Conservation (phyloP, 1,284 basidiomycete genomes). For the Ustilago hordei region DNA sequence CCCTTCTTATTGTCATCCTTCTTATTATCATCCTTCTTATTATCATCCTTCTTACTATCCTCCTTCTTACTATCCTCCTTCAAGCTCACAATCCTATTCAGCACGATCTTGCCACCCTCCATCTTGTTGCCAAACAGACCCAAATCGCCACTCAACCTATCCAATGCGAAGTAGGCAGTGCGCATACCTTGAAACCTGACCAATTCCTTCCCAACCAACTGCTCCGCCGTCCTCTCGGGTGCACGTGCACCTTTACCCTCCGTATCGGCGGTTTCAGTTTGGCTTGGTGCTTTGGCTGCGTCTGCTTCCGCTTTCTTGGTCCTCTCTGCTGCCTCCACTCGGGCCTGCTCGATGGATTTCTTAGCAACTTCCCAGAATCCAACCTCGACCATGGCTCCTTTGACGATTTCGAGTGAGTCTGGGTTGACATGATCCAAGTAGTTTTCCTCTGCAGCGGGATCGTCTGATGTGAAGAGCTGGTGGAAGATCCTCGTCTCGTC, state of each 20-base stretch:
- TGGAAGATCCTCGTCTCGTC: constrained; percentile 94
- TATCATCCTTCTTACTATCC: constrained; percentile 95
- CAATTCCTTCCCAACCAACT: constrained; percentile 90
- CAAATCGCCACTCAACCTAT: constrained; percentile 76
- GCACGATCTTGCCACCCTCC: constrained; percentile 82
- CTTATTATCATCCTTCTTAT: constrained; percentile 80
- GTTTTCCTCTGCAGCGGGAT: constrained; percentile 81
- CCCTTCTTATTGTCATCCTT: constrained; percentile 47
- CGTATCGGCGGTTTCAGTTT: constrained; percentile 25
- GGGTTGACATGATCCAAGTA: constrained; percentile 83
- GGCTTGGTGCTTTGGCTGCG: constrained; percentile 63
- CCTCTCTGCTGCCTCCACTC: constrained; percentile 74
- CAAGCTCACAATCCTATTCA: constrained; percentile 93
- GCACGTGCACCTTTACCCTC: constrained; percentile 41
- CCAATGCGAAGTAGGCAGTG: constrained; percentile 93
- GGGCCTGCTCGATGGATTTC: constrained; percentile 77
- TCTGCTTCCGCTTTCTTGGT: constrained; percentile 72
- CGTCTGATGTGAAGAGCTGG: constrained; percentile 92
- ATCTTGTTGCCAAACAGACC: constrained; percentile 69
- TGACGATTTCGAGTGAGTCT: constrained; percentile 81
- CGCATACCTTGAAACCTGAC: constrained; percentile 96
- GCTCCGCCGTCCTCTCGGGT: constrained; percentile 75
- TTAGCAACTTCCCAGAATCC: constrained; percentile 90
- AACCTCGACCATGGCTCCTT: constrained; percentile 85
- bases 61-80: constrained; percentile 81